Evolutionary conservation across 2,329 filamentous ascomycete species (phyloP).

Genomic region (Fusarium neocosmosporiellum): DNA sequence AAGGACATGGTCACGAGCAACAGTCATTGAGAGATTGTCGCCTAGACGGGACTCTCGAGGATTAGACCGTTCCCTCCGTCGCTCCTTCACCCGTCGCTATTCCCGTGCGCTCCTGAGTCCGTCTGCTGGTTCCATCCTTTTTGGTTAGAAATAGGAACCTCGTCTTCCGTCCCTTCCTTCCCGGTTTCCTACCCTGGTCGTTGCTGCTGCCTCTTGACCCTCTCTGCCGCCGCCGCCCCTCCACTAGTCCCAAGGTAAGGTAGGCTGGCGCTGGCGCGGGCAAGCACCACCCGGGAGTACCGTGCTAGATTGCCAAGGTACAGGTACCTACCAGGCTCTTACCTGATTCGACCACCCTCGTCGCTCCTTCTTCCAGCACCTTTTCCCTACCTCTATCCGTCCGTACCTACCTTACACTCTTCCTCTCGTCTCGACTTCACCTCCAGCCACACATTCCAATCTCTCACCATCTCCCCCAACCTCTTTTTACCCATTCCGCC

Average conservation of each 20-base stretch:
- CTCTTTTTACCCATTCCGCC: constrained; percentile 22
- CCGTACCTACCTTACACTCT: constrained; percentile 16
- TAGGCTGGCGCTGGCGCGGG: not conserved
- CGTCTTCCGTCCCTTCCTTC: constrained; percentile 31
- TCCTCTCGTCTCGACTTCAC: constrained; percentile 32
- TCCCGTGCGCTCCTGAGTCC: constrained; percentile 18
- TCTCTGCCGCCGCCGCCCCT: constrained; percentile 32
- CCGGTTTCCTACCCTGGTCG: constrained; percentile 40
- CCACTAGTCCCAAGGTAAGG: constrained; percentile 17
- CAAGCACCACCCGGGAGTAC: constrained; percentile 28
- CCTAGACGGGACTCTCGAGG: not conserved
- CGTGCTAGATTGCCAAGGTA: constrained; percentile 32
- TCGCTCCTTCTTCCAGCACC: constrained; percentile 28
- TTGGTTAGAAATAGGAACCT: constrained; percentile 24
- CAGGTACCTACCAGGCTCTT: constrained; percentile 39
- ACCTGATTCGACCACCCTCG: constrained; percentile 34
- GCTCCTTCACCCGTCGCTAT: constrained; percentile 22
- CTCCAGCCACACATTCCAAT: constrained; percentile 34
- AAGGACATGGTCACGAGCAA: constrained; percentile 11
- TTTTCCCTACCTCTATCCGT: constrained; percentile 7
- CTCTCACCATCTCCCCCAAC: constrained; percentile 33
- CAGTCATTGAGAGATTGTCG: constrained; percentile 9
- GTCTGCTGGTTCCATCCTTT: constrained; percentile 7
- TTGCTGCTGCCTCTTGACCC: constrained; percentile 16
- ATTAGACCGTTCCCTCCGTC: constrained; percentile 5